Conservation (phyloP, 805 yeast species). For the Isabelozyma heimii region DNA sequence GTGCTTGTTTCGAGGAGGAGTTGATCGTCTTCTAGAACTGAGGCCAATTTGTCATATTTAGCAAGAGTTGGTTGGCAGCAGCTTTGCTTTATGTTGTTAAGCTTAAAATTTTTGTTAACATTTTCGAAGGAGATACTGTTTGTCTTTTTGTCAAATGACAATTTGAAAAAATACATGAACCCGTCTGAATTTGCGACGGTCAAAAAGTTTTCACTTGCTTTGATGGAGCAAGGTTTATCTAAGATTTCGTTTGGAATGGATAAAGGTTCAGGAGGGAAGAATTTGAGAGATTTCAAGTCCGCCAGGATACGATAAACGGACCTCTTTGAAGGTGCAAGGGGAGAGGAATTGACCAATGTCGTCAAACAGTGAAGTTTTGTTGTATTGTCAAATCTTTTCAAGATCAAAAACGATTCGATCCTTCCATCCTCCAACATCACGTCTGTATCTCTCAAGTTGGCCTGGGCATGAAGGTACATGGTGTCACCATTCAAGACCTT, state of each 20-base stretch:
- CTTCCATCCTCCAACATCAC: neutral
- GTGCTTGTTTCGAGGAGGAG: conserved; percentile 29
- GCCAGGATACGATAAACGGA: neutral
- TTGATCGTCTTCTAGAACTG: conserved; percentile 14
- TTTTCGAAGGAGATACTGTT: neutral
- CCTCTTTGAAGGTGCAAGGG: neutral
- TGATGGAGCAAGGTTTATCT: conserved; percentile 9
- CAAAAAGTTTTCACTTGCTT: conserved; percentile 17
- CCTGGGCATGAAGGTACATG: conserved; percentile 16
- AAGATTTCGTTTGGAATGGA: neutral
- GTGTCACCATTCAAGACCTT: conserved; percentile 22
- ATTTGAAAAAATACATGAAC: conserved; percentile 12
- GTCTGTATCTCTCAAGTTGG: neutral
- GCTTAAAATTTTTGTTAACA: conserved; percentile 12
- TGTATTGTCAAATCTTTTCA: neutral
- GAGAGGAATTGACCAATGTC: neutral
- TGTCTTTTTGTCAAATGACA: neutral
- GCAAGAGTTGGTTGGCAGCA: conserved; percentile 19
- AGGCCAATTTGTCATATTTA: conserved; percentile 4
- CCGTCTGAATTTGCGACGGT: conserved; percentile 21
- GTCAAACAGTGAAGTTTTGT: neutral
- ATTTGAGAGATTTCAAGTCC: neutral
- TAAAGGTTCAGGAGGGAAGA: neutral
- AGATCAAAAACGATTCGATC: neutral
- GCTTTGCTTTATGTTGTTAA: conserved; percentile 16